These are phyloP conservation scores for Colletotrichum kahawae DNA, from an alignment of 2,329 filamentous ascomycete genomes.

Conservation along the genomic window DNA sequence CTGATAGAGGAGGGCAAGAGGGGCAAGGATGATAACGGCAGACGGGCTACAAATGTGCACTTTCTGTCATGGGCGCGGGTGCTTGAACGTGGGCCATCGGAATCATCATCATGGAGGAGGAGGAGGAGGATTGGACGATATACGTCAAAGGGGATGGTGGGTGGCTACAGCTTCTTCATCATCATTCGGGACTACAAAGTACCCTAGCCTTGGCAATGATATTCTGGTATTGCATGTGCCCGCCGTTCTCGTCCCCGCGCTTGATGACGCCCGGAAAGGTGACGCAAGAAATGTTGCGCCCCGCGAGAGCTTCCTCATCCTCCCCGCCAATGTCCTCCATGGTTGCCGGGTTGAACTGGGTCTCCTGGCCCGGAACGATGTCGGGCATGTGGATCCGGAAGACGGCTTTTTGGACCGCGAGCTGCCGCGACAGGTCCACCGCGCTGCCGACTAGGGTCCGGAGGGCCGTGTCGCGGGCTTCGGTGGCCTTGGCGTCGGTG, in stretches of 20 bases:
- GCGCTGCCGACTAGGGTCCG: slow-evolving; percentile 56
- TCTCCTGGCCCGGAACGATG: slow-evolving; percentile 56
- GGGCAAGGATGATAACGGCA: background rate
- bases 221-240: slow-evolving; percentile 64
- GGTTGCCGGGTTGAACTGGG: slow-evolving; percentile 59
- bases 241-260: slow-evolving; percentile 67
- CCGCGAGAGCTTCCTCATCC: slow-evolving; percentile 58
- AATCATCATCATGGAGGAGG: background rate
- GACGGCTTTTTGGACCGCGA: slow-evolving; percentile 64
- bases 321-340: slow-evolving; percentile 73
- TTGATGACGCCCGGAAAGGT: slow-evolving; percentile 71
- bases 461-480: slow-evolving; percentile 58
- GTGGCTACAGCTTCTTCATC: background rate
- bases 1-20: background rate
- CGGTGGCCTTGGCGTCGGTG: slow-evolving; percentile 40
- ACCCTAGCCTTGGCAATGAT: slow-evolving; percentile 71
- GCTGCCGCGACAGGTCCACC: slow-evolving; percentile 60
- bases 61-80: background rate
- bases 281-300: slow-evolving; percentile 63
- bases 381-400: slow-evolving; percentile 62
- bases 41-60: background rate
- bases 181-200: slow-evolving; percentile 57
- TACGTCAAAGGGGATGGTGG: background rate
- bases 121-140: background rate
- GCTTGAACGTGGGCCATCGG: background rate